Evolutionary conservation across 169 alveolate species (phyloP), one percentile per base, ranked within the genome.

Genomic region (Eimeria falciformis): DNA sequence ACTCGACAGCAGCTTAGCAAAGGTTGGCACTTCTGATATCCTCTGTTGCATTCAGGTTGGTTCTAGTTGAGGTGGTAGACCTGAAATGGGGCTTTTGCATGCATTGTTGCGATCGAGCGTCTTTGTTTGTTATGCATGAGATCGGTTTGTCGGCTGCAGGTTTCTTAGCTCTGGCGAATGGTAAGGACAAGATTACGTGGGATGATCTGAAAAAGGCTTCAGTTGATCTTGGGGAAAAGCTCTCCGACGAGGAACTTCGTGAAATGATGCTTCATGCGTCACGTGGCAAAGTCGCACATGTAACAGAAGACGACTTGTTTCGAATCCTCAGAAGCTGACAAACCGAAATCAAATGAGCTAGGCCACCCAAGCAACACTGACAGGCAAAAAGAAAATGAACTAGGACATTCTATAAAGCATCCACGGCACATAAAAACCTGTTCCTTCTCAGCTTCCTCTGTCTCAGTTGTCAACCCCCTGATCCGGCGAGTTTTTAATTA

Each of bases 201-300:
- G 94, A 97, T 96, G 97, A 98, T 94, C 96, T 98, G 91, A 97
- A 98, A 79, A 96, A 99, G 90, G 99, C 79, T 21, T 58, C 93
- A 1, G 68, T 53, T n/a, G 93, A 87, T n/a, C 53, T 87, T 21
- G 93, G 93, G 62, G 93, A 87, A 69, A 71, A 73, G 17, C 43
- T 87, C 9, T 69, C 88, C 5, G 93, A 87, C 79, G 93, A 87
- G 53, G 93, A 87, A 53, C 68, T 87, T 12, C 87, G 93, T 1
- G 93, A 87, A 55, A 87, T 87, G 93, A 65, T 87, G 25, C 77
- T 75, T 4, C 90, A 81, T 56, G 90, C 90, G 9, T 81, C 62
- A 37, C 71, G 73, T 25, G 78, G 77, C n/a, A 77, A 21, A 45
- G 71, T 87, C 23, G 7, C 69, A 17, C 84, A 71, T 21, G 93